Percentiles rank a stretch among this genome's conserved stretches.
phyloP scores from a whole-genome alignment of 2,329 filamentous ascomycete genomes.

The Cercospora sp. region DNA sequence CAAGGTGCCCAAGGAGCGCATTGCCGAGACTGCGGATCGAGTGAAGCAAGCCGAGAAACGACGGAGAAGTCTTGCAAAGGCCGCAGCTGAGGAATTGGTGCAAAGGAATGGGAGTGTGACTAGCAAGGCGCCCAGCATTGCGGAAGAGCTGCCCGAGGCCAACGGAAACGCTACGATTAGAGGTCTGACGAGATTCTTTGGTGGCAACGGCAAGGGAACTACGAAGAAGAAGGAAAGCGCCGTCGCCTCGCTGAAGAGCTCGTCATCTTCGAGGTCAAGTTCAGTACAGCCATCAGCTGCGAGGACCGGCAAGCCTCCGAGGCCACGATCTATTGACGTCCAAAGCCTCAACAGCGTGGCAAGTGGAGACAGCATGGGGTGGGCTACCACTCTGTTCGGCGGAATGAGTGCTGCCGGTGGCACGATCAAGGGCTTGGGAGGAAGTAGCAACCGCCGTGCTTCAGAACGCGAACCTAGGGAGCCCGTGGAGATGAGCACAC shows the following conservation, averaged over 20 bases:
- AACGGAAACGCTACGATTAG: slow-evolving; percentile 27
- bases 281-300: slow-evolving; percentile 22
- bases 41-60: slow-evolving; percentile 36
- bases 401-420: slow-evolving; percentile 26
- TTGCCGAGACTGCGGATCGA: slow-evolving; percentile 32
- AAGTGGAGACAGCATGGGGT: slow-evolving; percentile 34
- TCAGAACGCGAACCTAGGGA: slow-evolving; percentile 33
- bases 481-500: slow-evolving; percentile 38
- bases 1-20: slow-evolving; percentile 33
- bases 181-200: slow-evolving; percentile 37
- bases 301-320: slow-evolving; percentile 15
- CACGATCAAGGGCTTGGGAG: slow-evolving; percentile 30
- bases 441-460: slow-evolving; percentile 23
- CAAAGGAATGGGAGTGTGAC: slow-evolving; percentile 18
- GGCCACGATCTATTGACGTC: slow-evolving; percentile 34
- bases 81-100: slow-evolving; percentile 30
- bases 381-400: slow-evolving; percentile 29
- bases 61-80: slow-evolving; percentile 30
- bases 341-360: slow-evolving; percentile 30
- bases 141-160: slow-evolving; percentile 13
- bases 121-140: slow-evolving; percentile 18
- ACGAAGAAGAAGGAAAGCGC: slow-evolving; percentile 22
- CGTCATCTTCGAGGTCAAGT: slow-evolving; percentile 33
- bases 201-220: slow-evolving; percentile 31
- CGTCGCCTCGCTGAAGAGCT: slow-evolving; percentile 23